A percentile compares a stretch with the other conserved stretches of the same genome.
Conservation (phyloP, 192 early-diverging fungal species). For the Gaertneriomyces sp. region DNA sequence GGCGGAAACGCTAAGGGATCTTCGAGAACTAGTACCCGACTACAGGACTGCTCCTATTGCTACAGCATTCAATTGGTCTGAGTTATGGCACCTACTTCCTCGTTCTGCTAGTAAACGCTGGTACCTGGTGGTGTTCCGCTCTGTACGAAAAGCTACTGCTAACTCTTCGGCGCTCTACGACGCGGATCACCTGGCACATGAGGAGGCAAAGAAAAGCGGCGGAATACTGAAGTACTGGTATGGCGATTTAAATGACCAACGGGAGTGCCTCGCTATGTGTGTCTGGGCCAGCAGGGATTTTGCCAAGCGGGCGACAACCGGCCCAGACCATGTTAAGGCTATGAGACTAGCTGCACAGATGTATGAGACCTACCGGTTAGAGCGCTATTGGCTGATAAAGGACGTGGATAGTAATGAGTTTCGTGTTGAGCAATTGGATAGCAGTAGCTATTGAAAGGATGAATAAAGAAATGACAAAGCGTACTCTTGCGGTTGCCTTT, state of each 20-base stretch:
- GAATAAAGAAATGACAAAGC: no score
- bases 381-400: conserved; percentile 42
- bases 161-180: conserved; percentile 39
- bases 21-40: neutral
- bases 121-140: conserved; percentile 52
- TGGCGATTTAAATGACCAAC: conserved; percentile 41
- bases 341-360: conserved; percentile 39
- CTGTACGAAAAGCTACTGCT: conserved; percentile 36
- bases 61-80: conserved; percentile 45
- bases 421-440: conserved; percentile 9
- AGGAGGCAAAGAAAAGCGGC: conserved; percentile 46
- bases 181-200: conserved; percentile 45
- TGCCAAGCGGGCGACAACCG: conserved; percentile 37
- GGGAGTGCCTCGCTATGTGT: conserved; percentile 53
- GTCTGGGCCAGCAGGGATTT: conserved; percentile 45
- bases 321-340: conserved; percentile 44
- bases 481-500: no score
- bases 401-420: conserved; percentile 15
- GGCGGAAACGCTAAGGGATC: neutral
- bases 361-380: conserved; percentile 50
- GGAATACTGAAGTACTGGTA: conserved; percentile 56
- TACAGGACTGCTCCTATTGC: conserved; percentile 15
- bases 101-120: conserved; percentile 32
- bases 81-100: conserved; percentile 32
- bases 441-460: no score